Evolutionary conservation across 768 basidiomycete species (phyloP), one percentile per base, ranked within the genome.

Genomic region (Ramaria sp.): DNA sequence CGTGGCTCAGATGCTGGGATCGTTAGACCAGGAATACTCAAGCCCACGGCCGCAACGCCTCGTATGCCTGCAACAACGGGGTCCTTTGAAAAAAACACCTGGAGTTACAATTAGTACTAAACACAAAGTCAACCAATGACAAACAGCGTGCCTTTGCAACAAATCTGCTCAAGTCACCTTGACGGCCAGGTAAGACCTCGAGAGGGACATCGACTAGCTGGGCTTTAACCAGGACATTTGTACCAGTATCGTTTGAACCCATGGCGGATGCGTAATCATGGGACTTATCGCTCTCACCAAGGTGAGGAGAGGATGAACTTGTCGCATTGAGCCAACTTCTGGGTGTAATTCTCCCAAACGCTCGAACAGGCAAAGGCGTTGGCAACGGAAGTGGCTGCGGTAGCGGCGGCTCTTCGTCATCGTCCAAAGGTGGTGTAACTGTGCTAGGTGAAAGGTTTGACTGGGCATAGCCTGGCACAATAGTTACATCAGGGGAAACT

Each of bases 301-400:
- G 32, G 38, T 37, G 24, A 15, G 20, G 51, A 18, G 18, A 22
- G 25, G 25, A 30, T 27, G 51, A 52, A 48, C 74, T 77, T 18
- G 58, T 56, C 1, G 77, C 69, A 0, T 64, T 59, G 15, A 91
- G 62, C 89, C 88, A 92, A 41, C 79, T 75, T 1, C 79, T 76
- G 0, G 86, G 86, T 13, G 75, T 69, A 45, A 92, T 82, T 58
- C 80, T 83, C 8, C 79, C 88, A 64, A 91, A 92, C 0, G 88
- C 88, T 18, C 71, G 70, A 28, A 77, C 74, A 2, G 88, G 88
- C 3, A 86, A 65, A 1, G 89, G 88, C 58, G 78, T 71, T 0
- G 85, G 81, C 1, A 82, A 70, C 0, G 80, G 75, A 13, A 62
- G 71, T n/a, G 73, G 65, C 0, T 78, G 75, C 0, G 74, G 70